A percentile compares a stretch with the other conserved stretches of the same genome.
phyloP scores from a whole-genome alignment of 768 basidiomycete genomes.

The Termitomyces sp. region DNA sequence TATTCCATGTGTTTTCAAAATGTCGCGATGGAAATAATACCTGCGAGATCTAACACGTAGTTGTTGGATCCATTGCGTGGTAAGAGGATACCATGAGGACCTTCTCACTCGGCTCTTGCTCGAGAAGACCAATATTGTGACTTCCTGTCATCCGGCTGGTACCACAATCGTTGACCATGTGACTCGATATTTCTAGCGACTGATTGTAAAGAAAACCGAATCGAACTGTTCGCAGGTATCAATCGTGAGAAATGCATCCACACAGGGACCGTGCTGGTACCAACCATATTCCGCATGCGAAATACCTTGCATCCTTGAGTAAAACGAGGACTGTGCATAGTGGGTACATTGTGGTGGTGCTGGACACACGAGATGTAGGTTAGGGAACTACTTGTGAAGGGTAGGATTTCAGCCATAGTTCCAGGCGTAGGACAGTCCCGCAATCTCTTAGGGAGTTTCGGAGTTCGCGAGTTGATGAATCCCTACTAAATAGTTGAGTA shows the following conservation, averaged over 20 bases:
- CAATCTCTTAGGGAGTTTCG: too few species aligned
- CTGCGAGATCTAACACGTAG: neutral
- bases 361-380: neutral
- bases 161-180: too few species aligned
- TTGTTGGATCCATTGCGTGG: neutral
- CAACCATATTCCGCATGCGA: slow-evolving; percentile 25
- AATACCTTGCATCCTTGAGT: slow-evolving; percentile 19
- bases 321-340: slow-evolving; percentile 19
- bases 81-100: neutral
- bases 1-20: too few species aligned
- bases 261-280: slow-evolving; percentile 26
- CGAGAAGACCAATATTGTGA: too few species aligned
- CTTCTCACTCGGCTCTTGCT: neutral
- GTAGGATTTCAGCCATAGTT: too few species aligned
- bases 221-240: slow-evolving; percentile 31
- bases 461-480: too few species aligned
- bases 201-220: neutral
- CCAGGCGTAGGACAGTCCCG: too few species aligned
- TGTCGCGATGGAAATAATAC: neutral
- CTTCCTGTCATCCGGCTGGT: too few species aligned
- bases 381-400: neutral
- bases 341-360: neutral
- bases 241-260: slow-evolving; percentile 19
- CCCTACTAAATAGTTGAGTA: too few species aligned
- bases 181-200: neutral